Evolutionary conservation across 352 stramenopile genomes (phyloP).

Genomic region (Phytophthora quininea): DNA sequence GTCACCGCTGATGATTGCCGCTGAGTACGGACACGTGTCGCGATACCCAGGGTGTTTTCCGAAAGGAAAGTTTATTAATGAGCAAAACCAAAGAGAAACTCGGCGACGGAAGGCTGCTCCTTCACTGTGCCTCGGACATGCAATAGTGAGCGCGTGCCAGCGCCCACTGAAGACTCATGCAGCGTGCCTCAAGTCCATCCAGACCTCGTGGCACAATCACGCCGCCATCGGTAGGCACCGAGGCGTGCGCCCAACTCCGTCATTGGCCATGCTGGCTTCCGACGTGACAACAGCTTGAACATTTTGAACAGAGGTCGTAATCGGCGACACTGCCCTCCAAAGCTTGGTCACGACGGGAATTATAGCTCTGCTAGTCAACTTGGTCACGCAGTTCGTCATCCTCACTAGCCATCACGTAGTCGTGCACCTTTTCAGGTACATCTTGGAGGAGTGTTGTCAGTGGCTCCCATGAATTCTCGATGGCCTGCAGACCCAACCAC

Average conservation of each 20-base stretch:
- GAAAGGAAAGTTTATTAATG: background rate
- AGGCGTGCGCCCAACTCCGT: too few species aligned
- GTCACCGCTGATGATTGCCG: background rate
- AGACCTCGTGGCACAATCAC: too few species aligned
- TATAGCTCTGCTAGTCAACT: background rate
- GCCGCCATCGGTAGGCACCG: too few species aligned
- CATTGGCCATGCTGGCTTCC: too few species aligned
- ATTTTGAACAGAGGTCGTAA: too few species aligned
- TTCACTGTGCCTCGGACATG: too few species aligned
- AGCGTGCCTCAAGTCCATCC: too few species aligned
- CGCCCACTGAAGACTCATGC: too few species aligned
- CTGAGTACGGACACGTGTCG: background rate
- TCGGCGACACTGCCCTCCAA: background rate
- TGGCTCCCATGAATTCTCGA: slow-evolving; percentile 2
- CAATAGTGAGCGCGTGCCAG: too few species aligned
- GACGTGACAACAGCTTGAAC: too few species aligned
- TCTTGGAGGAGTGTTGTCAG: slow-evolving; percentile 3
- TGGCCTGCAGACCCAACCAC: background rate
- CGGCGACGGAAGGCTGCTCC: too few species aligned
- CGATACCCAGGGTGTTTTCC: background rate
- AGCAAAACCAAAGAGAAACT: background rate
- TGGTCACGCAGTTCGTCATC: background rate
- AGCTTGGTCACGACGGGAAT: background rate
- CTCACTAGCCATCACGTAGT: background rate
- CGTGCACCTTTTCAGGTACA: background rate